Evolutionary conservation across 441 rosid genomes (phyloP).

Genomic region (Dalechampia spathulata): DNA sequence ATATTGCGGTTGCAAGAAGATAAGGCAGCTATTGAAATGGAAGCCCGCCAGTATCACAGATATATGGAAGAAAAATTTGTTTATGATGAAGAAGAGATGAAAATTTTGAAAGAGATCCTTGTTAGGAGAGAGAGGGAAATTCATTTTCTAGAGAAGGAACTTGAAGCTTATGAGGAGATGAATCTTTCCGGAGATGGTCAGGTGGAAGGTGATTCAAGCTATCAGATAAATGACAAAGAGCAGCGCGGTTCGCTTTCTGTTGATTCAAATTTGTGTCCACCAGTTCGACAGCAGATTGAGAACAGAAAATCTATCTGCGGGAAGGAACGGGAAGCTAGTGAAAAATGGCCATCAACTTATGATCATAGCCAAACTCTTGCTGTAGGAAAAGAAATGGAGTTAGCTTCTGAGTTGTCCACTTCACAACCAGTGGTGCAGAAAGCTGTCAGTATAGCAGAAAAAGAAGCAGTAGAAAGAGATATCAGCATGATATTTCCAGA

Average conservation of each 20-base stretch:
- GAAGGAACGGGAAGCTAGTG: constrained; percentile 17
- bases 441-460: neutral
- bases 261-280: constrained; percentile 19
- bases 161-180: constrained; percentile 51
- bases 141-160: constrained; percentile 68
- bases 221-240: constrained; percentile 7
- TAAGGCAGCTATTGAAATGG: constrained; percentile 54
- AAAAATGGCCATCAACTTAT: constrained; percentile 19
- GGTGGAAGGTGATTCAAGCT: constrained; percentile 18
- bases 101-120: constrained; percentile 68
- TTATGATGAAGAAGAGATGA: constrained; percentile 78
- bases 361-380: constrained; percentile 15
- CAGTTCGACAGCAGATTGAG: constrained; percentile 11
- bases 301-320: constrained; percentile 15
- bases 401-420: constrained; percentile 16
- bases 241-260: constrained; percentile 11
- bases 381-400: constrained; percentile 27
- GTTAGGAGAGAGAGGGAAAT: constrained; percentile 74
- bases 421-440: constrained; percentile 3
- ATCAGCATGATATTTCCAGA: constrained; percentile 10
- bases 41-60: constrained; percentile 69
- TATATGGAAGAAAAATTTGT: constrained; percentile 67
- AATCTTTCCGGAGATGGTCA: constrained; percentile 31
- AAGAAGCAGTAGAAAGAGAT: constrained; percentile 10
- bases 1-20: constrained; percentile 61